Evolutionary conservation across 164 flowering plant species (phyloP).

Genomic region (Nelumbo lutea): DNA sequence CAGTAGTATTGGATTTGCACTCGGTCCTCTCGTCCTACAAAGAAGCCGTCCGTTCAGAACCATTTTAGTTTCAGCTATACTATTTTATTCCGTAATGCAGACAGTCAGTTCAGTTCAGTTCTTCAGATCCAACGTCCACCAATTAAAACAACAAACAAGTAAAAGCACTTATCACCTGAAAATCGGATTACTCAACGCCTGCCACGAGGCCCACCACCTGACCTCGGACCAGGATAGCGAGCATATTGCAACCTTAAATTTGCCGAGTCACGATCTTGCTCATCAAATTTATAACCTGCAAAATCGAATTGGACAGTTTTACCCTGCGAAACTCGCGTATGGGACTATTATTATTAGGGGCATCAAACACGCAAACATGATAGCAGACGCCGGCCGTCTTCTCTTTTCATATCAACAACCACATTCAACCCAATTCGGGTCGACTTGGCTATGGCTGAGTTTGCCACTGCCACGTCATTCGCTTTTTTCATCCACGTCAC

Average conservation of each 20-base stretch:
- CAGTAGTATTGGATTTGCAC: not conserved
- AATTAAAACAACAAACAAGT: conserved; percentile 22
- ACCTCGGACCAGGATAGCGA: conserved; percentile 93
- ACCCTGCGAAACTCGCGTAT: conserved; percentile 38
- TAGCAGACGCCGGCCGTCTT: not conserved
- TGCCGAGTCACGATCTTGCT: conserved; percentile 75
- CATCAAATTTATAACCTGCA: conserved; percentile 95
- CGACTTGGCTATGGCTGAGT: too few relatives aligned
- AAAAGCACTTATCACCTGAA: conserved; percentile 46
- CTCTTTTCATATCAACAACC: too few relatives aligned
- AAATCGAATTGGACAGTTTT: conserved; percentile 52
- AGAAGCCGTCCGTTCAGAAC: not conserved
- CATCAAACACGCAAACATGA: conserved; percentile 19
- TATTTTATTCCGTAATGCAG: not conserved
- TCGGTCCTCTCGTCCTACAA: not conserved
- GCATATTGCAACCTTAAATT: conserved; percentile 83
- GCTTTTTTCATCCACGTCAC: too few relatives aligned
- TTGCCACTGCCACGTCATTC: too few relatives aligned
- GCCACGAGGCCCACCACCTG: conserved; percentile 85
- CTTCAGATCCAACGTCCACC: conserved; percentile 12
- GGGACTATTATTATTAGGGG: conserved; percentile 17
- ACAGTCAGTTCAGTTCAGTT: not conserved
- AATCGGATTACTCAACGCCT: conserved; percentile 51
- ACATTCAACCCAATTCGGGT: too few relatives aligned
- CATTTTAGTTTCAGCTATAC: not conserved